These are phyloP conservation scores for Ensete ventricosum DNA, from an alignment of 176 grass and related monocot species.

Conservation along the genomic window DNA sequence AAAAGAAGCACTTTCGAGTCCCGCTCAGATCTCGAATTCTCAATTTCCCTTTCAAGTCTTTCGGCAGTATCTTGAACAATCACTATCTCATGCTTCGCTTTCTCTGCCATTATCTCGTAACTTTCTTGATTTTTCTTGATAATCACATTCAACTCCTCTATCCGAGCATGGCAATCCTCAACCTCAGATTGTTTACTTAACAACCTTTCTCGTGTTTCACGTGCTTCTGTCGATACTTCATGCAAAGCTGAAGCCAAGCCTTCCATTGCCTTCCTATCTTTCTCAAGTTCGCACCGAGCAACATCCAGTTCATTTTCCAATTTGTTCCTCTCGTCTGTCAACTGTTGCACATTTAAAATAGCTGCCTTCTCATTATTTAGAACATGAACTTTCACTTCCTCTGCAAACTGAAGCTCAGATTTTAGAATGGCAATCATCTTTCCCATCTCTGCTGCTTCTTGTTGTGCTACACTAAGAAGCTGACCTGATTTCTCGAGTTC, in stretches of 20 bases:
- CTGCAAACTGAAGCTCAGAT: conserved; percentile 34
- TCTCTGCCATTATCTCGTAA: conserved; percentile 67
- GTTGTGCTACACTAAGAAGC: conserved; percentile 36
- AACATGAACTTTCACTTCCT: conserved; percentile 33
- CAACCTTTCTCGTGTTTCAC: conserved; percentile 49
- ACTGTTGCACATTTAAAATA: conserved; percentile 29
- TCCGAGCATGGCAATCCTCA: conserved; percentile 43
- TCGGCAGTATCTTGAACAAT: conserved; percentile 54
- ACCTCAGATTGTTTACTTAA: conserved; percentile 60
- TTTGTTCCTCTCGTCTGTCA: conserved; percentile 50
- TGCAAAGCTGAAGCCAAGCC: conserved; percentile 70
- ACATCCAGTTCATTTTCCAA: conserved; percentile 45
- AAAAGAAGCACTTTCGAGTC: conserved; percentile 44
- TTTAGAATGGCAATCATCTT: conserved; percentile 41
- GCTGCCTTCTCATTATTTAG: conserved; percentile 30
- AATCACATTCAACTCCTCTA: conserved; percentile 54
- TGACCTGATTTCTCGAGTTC: conserved; percentile 29
- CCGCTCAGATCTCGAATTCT: conserved; percentile 42
- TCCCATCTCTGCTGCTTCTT: conserved; percentile 40
- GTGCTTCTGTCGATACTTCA: conserved; percentile 65
- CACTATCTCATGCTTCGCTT: conserved; percentile 79
- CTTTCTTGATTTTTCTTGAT: conserved; percentile 60
- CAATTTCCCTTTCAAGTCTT: conserved; percentile 38
- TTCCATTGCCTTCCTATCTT: conserved; percentile 84
- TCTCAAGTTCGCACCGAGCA: conserved; percentile 49